phyloP scores from a whole-genome alignment of 306 rosid species.

The Begonia loranthoides region DNA sequence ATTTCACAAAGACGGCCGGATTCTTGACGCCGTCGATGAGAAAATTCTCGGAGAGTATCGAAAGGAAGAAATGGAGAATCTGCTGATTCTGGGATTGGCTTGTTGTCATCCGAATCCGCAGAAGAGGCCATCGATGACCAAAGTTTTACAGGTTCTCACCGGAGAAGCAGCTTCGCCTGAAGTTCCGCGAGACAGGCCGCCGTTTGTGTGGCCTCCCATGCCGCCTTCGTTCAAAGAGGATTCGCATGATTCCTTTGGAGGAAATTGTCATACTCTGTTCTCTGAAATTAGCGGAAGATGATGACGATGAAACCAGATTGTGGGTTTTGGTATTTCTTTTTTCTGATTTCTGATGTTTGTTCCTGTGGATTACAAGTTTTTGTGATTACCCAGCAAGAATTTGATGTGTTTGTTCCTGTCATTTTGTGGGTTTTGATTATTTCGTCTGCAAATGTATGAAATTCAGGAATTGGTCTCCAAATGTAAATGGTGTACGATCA shows the following conservation, averaged over 20 bases:
- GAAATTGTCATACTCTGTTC: neutral
- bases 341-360: no score
- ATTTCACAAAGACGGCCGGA: neutral
- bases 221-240: constrained; percentile 4
- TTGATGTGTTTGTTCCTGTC: no score
- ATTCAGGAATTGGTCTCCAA: no score
- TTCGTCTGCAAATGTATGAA: no score
- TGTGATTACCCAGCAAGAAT: no score
- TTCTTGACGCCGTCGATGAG: neutral
- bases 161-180: constrained; percentile 3
- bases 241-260: neutral
- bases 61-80: constrained; percentile 3
- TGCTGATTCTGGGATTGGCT: constrained; percentile 4
- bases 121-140: constrained; percentile 6
- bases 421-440: no score
- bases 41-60: neutral
- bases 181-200: neutral
- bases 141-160: constrained; percentile 1
- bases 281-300: constrained; percentile 5
- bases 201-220: constrained; percentile 11
- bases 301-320: neutral
- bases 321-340: no score
- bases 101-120: constrained; percentile 11
- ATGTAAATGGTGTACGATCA: no score
- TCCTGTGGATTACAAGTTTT: no score